Percentiles rank a stretch among this genome's conserved stretches.
Conservation (phyloP, 2,329 filamentous ascomycete genomes). For the Alternaria viburni region DNA sequence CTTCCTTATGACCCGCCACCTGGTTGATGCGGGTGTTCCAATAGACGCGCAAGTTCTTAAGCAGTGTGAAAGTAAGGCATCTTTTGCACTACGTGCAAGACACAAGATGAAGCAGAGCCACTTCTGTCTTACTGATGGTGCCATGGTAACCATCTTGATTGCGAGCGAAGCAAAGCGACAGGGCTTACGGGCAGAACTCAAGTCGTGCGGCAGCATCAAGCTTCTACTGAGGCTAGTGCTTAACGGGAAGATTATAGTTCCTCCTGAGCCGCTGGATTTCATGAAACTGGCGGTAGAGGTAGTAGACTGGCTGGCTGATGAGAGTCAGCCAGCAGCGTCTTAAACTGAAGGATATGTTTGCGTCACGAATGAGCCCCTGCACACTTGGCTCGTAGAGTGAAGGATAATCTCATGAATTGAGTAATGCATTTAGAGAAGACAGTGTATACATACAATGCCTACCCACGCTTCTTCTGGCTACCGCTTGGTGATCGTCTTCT, state of each 20-base stretch:
- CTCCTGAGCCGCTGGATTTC: neutral
- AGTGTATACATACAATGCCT: neutral
- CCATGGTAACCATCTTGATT: neutral
- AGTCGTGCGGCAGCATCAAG: neutral
- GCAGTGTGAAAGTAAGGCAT: neutral
- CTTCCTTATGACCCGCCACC: neutral
- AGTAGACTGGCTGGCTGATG: neutral
- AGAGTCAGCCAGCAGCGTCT: neutral
- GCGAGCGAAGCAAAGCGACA: neutral
- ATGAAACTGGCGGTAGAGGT: neutral
- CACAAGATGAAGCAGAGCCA: neutral
- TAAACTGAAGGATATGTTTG: neutral
- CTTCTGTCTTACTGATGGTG: neutral
- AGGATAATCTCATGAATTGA: neutral
- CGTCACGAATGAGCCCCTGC: neutral
- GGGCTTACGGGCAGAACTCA: neutral
- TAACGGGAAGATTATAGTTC: neutral
- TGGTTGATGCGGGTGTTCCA: neutral
- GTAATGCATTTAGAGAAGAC: neutral
- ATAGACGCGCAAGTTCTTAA: neutral
- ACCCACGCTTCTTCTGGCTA: neutral
- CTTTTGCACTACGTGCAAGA: neutral
- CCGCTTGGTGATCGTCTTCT: slow-evolving; percentile 26
- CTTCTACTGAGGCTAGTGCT: neutral
- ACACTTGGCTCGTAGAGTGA: neutral